phyloP scores from a whole-genome alignment of 768 basidiomycete species.

The Mycena haematopus region DNA sequence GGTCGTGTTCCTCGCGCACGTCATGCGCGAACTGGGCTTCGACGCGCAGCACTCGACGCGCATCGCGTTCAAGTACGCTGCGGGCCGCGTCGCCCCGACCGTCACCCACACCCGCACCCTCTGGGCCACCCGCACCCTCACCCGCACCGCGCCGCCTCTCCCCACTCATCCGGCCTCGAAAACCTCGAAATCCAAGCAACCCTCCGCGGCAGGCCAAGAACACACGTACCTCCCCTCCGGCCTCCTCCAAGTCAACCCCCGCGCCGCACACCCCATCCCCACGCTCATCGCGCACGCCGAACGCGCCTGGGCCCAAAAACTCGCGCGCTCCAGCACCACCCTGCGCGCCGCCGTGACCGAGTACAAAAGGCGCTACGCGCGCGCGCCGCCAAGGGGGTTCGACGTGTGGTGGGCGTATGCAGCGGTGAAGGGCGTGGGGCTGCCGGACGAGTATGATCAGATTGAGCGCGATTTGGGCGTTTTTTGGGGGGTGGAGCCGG shows the following conservation, averaged over 20 bases:
- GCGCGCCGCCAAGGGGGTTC: slow-evolving; percentile 84
- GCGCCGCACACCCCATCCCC: slow-evolving; percentile 75
- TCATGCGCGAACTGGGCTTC: slow-evolving; percentile 25
- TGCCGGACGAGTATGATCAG: slow-evolving; percentile 86
- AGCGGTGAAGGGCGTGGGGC: slow-evolving; percentile 65
- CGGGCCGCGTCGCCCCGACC: neutral
- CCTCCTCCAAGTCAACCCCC: slow-evolving; percentile 47
- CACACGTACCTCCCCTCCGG: slow-evolving; percentile 48
- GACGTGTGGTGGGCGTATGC: slow-evolving; percentile 76
- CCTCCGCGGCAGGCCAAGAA: slow-evolving; percentile 12
- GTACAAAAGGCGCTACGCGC: slow-evolving; percentile 76
- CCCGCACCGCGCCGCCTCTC: neutral
- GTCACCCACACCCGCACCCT: slow-evolving; percentile 7
- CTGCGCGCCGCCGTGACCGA: slow-evolving; percentile 78
- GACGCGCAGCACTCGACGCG: slow-evolving; percentile 26
- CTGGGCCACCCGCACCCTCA: slow-evolving; percentile 21
- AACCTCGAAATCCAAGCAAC: neutral
- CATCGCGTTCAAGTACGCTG: slow-evolving; percentile 27
- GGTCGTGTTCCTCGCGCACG: slow-evolving; percentile 17
- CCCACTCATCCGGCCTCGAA: neutral
- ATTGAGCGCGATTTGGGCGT: slow-evolving; percentile 77
- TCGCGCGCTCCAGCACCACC: slow-evolving; percentile 37
- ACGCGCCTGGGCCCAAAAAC: slow-evolving; percentile 61
- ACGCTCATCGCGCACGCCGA: slow-evolving; percentile 78
- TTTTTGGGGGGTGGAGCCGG: slow-evolving; percentile 70